Evolutionary conservation across 768 basidiomycete species (phyloP), one percentile per base, ranked within the genome.

Genomic region (Lactarius pseudohatsudake): DNA sequence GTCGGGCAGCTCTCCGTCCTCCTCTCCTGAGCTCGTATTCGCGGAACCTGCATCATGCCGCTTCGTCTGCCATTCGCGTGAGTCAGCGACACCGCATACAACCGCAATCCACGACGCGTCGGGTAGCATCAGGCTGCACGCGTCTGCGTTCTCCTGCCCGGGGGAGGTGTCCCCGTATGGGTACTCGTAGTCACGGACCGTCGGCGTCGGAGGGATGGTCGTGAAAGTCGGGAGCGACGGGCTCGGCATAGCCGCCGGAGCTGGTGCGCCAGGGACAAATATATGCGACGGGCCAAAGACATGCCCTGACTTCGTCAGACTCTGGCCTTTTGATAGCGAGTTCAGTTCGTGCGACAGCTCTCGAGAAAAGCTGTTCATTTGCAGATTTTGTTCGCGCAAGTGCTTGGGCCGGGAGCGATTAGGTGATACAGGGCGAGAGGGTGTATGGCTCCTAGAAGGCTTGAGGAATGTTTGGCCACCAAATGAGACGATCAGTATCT

Each of bases 401-500:
- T n/a, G 20, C 38, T 38, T 47, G 6, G 50, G 58, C 4, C 28
- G 64, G 41, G 26, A n/a, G 20, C 38, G 22, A 1, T 9, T 34
- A 26, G 64, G 61, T 40, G 66, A 59, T 9, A 50, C 60, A 10
- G 70, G 64, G 9, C 63, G 67, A 4, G 74, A 74, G 11, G 72
- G 68, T 1, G 73, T 72, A 20, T 71, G 71, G 36, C 75, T 73
- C 13, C 75, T 74, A 71, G 83, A 84, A 3, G 87, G 86, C 59
- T 80, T 81, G 62, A 82, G 83, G 74, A 92, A 87, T 9, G 86
- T 78, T 71, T 93, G 91, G 0, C 91, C 91, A 18, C 91, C 91
- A 72, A 93, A 93, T 1, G 90, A 92, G 8, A 93, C 89, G 32
- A 92, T 77, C 32, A 92, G 80, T 50, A 93, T 83, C 71, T 85